Base-by-base conservation (phyloP, 306 rosid species). In the Herpetospermum pedunculosum region DNA sequence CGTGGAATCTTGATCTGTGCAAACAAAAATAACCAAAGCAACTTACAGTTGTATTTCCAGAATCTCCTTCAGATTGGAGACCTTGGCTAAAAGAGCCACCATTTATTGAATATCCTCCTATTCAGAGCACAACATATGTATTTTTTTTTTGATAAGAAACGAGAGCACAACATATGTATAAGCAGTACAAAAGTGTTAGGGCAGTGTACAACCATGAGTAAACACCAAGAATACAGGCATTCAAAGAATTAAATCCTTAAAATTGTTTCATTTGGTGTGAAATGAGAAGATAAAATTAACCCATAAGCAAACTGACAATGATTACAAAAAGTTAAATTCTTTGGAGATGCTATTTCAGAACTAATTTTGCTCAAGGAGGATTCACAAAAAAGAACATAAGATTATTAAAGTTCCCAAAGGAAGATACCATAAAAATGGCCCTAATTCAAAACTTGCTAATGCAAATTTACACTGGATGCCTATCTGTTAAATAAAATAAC, bases 11-110 rank as follows among this genome's bases (percentile, higher is more conserved):
- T 50, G 35, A 63, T 60, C 63, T 6, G 37, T 75, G 63, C 72
- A 30, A 77, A 48, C 35, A 47, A 46, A 47, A 72, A 58, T 60
- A 53, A 18, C 49, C 47, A 35, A 44, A 48, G 59, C 38, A 46
- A 73, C 97, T 83, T 83, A 91, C 99, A 26, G 99, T 95, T 26
- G 99, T 92, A 86, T 95, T 95, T 28, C 92, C 87, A 19, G 96
- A 87, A 77, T 95, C 97, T 41, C 85, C 82, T 70, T 95, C 97
- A 76, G 92, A 75, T 80, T 89, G 84, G 79, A 77, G 76, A 6
- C 84, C 79, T 52, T 76, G 99, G 80, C 77, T 58, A 49, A 90
- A 80, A 38, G 86, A 63, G 72, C 97, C 97, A 74, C 97, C 97
- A 86, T 94, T 91, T 75, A 87, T 78, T 68, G 68, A 79, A 71